Evolutionary conservation across 768 basidiomycete species (phyloP).

Genomic region (Phanerochaete carnosa): DNA sequence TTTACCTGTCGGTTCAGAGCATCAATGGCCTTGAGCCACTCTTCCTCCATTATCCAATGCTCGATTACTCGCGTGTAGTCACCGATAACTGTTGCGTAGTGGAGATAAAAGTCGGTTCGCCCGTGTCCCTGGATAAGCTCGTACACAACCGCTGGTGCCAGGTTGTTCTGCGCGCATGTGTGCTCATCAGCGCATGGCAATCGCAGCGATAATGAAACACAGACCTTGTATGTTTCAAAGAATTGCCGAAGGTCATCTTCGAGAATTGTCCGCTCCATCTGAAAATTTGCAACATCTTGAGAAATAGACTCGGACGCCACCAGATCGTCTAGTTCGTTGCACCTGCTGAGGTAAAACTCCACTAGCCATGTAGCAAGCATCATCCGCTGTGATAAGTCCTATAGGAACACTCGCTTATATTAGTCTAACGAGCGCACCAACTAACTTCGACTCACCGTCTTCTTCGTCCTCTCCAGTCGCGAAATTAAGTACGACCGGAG

Average conservation of each 20-base stretch:
- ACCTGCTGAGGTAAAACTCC: constrained; percentile 95
- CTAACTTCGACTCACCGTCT: constrained; percentile 53
- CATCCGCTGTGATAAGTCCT: constrained; percentile 94
- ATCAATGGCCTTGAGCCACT: constrained; percentile 89
- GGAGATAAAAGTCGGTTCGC: constrained; percentile 86
- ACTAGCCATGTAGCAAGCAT: constrained; percentile 98
- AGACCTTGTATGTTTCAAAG: constrained; percentile 89
- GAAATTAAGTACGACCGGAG: constrained; percentile 87
- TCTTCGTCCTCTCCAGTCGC: constrained; percentile 79
- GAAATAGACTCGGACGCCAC: constrained; percentile 82
- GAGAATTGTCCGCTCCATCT: constrained; percentile 73
- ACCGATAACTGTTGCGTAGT: constrained; percentile 79
- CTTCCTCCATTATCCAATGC: constrained; percentile 89
- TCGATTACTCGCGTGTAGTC: constrained; percentile 85
- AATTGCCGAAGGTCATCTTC: constrained; percentile 94
- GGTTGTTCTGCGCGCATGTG: constrained; percentile 55
- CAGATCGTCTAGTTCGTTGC: constrained; percentile 92
- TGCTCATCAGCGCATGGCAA: background rate
- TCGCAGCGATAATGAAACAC: constrained; percentile 8
- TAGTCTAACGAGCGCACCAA: background rate
- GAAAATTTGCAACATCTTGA: constrained; percentile 81
- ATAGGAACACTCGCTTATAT: background rate
- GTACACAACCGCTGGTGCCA: constrained; percentile 83
- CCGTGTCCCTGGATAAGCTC: constrained; percentile 95
- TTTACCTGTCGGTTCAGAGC: constrained; percentile 85